Base-by-base conservation (phyloP, 2,329 filamentous ascomycete species). In the Myriangium duriaei region DNA sequence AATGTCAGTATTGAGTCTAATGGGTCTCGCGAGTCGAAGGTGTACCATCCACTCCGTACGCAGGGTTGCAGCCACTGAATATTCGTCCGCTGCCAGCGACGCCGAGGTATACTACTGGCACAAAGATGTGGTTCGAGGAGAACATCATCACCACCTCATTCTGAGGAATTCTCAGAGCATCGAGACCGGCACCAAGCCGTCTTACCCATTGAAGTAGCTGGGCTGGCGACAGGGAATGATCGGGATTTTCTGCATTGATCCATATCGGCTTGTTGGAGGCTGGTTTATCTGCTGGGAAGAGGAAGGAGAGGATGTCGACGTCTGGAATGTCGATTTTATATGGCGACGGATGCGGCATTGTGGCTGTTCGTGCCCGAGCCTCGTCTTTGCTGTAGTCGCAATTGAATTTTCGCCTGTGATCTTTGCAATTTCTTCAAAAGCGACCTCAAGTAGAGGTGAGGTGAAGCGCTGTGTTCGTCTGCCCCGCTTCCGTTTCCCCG, bases 61-160 rank as follows among this genome's bases (percentile, higher is more conserved):
- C 58, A 13, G 70, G 69, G 47, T 71, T 74, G n/a, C 65, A 68
- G 11, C 69, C 70, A 37, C 64, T 72, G 52, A 74, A 75, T 14
- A 68, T 61, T 41, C 60, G 64, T 3, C 69, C 68, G 14, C 62
- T 61, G 0, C 69, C 71, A 1, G 71, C 63, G 28, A 70, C 64
- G 2, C 67, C 70, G 4, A 73, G 55, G 47, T 71, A 74, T 11
- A 66, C 65, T 3, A 67, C 65, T 0, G 70, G 70, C 1, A 74
- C 62, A 44, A 68, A 71, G 28, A 74, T 64, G 43, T 72, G 67
- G 47, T 74, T 74, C 2, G 65, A 62, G 1, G 66, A 67, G 47
- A 66, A 69, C 30, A 72, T 61, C 60, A 74, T 61, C 19, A 71
- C 65, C 2, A 70, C 66, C 36, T 74, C 69, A 10, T 65, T 65